Base-by-base conservation (phyloP, 1,284 basidiomycete species). In the Cutaneotrichosporon daszewskae region DNA sequence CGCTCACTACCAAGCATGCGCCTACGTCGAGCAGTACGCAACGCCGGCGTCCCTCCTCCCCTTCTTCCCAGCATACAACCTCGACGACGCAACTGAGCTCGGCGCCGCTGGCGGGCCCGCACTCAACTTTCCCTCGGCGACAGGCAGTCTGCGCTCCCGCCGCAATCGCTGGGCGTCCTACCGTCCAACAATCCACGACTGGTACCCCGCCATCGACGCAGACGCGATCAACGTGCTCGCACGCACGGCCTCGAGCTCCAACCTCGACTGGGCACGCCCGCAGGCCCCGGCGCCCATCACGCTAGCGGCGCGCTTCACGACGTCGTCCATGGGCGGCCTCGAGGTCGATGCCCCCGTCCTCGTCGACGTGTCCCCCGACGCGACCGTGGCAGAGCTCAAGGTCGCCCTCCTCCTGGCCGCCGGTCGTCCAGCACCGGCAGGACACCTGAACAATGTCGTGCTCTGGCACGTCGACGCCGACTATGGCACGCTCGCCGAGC, bases 381-480 rank as follows among this genome's bases (percentile, higher is more conserved):
- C 49, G 3, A 60, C 54, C 2, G 49, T 69, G 12, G 46, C 47
- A 13, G 57, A 65, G 33, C 59, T 71, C 47, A 68, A 69, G 48
- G 34, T 47, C 14, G 53, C 60, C 1, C 47, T 66, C 1, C 51
- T 66, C 4, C 45, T 44, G 2, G 59, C 63, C 3, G 60, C 63
- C 20, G 60, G 57, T 2, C 51, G 62, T 10, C 43, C 46, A 3
- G 40, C 36, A 1, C 42, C 45, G 12, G 38, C 38, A 0, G 49
- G 42, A 0, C 32, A 42, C 8, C 44, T 60, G 9, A 58, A 61
- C 20, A 47, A 45, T 11, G 47, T 68, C 13, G 44, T 58, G 1
- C 39, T 68, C 14, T 71, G 65, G 66, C 55, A 60, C 8, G 66
- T 71, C 7, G 65, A 65, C 25, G 60, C 68, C 60, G 60, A 51